Evolutionary conservation across 106 monocot genomes (phyloP), one percentile per base, ranked within the genome.

Genomic region (Dioscorea dumetorum): DNA sequence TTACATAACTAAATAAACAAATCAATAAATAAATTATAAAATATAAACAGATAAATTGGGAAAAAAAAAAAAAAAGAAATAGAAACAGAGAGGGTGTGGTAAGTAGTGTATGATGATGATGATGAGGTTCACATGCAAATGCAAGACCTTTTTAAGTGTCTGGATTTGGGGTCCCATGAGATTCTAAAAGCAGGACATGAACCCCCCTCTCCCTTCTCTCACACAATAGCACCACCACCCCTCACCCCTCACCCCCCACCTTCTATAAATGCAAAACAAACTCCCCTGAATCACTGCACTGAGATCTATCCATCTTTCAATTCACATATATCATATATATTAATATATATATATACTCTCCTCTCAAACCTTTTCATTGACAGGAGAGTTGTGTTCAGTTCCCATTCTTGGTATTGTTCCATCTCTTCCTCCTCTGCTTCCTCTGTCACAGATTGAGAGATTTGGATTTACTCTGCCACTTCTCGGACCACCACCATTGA

Each of bases 51-150:
- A 64, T n/a, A 15, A 28, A 48, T n/a, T 16, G 2, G n/a, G n/a
- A n/a, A n/a, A n/a, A n/a, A n/a, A n/a, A n/a, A n/a, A n/a, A 28
- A 34, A 22, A 56, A 17, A 23, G 70, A 70, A 61, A 34, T 31
- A 20, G 61, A 61, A 13, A 56, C 21, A 58, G 67, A 62, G 76
- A 61, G 31, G 69, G 21, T 33, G 24, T 24, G 28, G 28, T 28
- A 28, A n/a, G 28, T 28, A 28, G 28, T 28, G 28, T 1, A 3
- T 21, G 61, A 22, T 23, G n/a, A 14, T 14, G 23, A 64, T 64
- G 76, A 8, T 53, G 35, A 70, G 54, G 62, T 35, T 64, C 70
- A 70, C 70, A 65, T 70, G 76, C 49, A 41, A 41, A 65, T 70
- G 76, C 28, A 41, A 41, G 0, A 41, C 21, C 63, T 50, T 48